phyloP scores from a whole-genome alignment of 495 filamentous ascomycete genomes.

The Evernia prunastri region DNA sequence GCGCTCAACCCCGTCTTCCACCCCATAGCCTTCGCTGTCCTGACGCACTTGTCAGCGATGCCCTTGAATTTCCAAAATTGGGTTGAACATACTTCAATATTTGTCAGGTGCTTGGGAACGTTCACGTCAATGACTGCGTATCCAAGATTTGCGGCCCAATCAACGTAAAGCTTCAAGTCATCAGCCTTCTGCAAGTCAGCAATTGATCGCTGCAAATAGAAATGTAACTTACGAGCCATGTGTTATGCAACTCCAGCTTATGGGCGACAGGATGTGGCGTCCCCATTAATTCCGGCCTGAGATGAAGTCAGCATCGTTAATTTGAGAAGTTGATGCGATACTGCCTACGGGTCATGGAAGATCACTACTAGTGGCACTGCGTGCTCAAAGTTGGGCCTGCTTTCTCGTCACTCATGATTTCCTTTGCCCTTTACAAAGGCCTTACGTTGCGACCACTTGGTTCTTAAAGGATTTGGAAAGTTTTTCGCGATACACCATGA shows the following conservation, averaged over 20 bases:
- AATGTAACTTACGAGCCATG: constrained; percentile 66
- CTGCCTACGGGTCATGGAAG: constrained; percentile 72
- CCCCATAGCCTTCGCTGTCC: constrained; percentile 31
- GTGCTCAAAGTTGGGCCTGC: constrained; percentile 49
- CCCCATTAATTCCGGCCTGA: constrained; percentile 63
- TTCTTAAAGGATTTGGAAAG: constrained; percentile 77
- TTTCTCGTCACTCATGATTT: constrained; percentile 11
- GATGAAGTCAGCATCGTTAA: constrained; percentile 25
- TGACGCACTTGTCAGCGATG: constrained; percentile 12
- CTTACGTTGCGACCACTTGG: constrained; percentile 78
- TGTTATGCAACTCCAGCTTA: constrained; percentile 71
- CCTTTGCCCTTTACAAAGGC: constrained; percentile 28
- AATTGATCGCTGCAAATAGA: constrained; percentile 8
- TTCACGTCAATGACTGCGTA: constrained; percentile 88
- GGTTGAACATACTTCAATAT: constrained; percentile 40
- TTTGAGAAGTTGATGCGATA: background rate
- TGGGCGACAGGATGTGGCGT: constrained; percentile 61
- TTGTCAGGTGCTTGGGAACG: constrained; percentile 65
- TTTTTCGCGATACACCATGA: constrained; percentile 63
- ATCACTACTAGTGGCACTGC: constrained; percentile 60
- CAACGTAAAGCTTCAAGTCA: constrained; percentile 66
- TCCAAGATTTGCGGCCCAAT: constrained; percentile 66
- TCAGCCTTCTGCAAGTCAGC: constrained; percentile 62
- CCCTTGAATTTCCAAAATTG: constrained; percentile 9
- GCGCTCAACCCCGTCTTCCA: constrained; percentile 41